Evolutionary conservation across 192 early-diverging fungal species (phyloP).

Genomic region (Gonapodya sp.): DNA sequence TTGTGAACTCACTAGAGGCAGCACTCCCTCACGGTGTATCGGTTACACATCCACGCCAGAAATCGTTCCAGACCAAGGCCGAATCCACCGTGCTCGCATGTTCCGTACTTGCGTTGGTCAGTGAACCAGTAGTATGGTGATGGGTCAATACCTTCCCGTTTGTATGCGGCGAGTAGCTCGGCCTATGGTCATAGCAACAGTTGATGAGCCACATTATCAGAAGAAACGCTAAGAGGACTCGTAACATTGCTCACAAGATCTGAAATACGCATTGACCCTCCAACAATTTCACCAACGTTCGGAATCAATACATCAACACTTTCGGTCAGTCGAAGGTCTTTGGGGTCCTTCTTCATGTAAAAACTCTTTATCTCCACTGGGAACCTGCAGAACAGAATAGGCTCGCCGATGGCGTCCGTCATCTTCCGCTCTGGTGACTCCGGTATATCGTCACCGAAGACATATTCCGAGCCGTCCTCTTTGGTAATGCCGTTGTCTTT

Average conservation of each 20-base stretch:
- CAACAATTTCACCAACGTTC: constrained; percentile 94
- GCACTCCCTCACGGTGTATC: not conserved
- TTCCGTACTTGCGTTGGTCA: constrained; percentile 98
- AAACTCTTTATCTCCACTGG: constrained; percentile 97
- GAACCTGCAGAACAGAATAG: constrained; percentile 92
- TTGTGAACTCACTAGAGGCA: not conserved
- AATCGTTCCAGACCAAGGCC: constrained; percentile 96
- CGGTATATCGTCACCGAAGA: constrained; percentile 98
- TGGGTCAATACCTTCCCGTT: constrained; percentile 84
- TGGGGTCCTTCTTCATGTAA: constrained; percentile 92
- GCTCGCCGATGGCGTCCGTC: constrained; percentile 95
- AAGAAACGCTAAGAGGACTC: not conserved
- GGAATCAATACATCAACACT: constrained; percentile 98
- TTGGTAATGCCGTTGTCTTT: constrained; percentile 83
- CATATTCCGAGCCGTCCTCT: constrained; percentile 75
- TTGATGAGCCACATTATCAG: not conserved
- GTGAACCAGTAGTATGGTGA: constrained; percentile 97
- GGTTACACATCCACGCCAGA: constrained; percentile 91
- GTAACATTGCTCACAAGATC: constrained; percentile 47
- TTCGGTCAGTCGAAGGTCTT: constrained; percentile 82
- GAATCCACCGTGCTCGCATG: constrained; percentile 92
- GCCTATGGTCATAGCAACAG: constrained; percentile 14
- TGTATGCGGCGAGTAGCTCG: constrained; percentile 71
- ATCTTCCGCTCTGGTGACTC: constrained; percentile 95
- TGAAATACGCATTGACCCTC: constrained; percentile 94